phyloP scores from a whole-genome alignment of 2,329 filamentous ascomycete genomes.

The Microcera coccophila region DNA sequence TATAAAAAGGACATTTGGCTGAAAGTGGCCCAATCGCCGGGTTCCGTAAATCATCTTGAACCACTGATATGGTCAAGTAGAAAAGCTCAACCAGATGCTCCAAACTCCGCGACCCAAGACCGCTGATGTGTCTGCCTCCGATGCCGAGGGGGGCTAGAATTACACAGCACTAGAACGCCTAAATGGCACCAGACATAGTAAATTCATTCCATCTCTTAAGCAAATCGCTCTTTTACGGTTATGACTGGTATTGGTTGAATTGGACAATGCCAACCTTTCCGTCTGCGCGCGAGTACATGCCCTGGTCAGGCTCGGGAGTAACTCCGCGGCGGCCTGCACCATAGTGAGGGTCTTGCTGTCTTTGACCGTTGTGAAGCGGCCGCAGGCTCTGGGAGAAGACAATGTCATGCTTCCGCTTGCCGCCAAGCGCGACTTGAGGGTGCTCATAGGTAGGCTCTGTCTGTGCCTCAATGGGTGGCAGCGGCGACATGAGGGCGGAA shows the following conservation, averaged over 20 bases:
- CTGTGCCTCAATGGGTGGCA: constrained; percentile 35
- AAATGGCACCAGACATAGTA: constrained; percentile 10
- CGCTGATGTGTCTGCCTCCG: constrained; percentile 19
- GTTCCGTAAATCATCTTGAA: constrained; percentile 10
- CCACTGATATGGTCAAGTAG: neutral
- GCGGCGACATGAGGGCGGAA: constrained; percentile 31
- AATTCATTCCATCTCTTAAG: constrained; percentile 3
- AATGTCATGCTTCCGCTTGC: constrained; percentile 37
- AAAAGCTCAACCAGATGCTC: constrained; percentile 5
- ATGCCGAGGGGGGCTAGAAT: constrained; percentile 20
- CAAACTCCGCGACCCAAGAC: constrained; percentile 23
- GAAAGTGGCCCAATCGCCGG: constrained; percentile 5
- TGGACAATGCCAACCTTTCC: constrained; percentile 30
- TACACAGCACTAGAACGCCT: constrained; percentile 25
- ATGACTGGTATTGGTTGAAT: constrained; percentile 30
- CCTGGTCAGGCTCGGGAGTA: constrained; percentile 28
- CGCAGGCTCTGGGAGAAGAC: constrained; percentile 32
- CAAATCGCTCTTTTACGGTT: neutral
- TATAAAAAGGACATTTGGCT: constrained; percentile 10
- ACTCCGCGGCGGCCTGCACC: constrained; percentile 19
- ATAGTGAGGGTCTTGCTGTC: constrained; percentile 34
- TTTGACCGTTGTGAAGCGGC: constrained; percentile 36
- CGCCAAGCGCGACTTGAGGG: constrained; percentile 27
- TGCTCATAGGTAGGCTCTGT: constrained; percentile 27
- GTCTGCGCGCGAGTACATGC: constrained; percentile 35